These are phyloP conservation scores for Conticribra weissflogii DNA, from an alignment of 108 stramenopile genomes.

Conservation along the genomic window DNA sequence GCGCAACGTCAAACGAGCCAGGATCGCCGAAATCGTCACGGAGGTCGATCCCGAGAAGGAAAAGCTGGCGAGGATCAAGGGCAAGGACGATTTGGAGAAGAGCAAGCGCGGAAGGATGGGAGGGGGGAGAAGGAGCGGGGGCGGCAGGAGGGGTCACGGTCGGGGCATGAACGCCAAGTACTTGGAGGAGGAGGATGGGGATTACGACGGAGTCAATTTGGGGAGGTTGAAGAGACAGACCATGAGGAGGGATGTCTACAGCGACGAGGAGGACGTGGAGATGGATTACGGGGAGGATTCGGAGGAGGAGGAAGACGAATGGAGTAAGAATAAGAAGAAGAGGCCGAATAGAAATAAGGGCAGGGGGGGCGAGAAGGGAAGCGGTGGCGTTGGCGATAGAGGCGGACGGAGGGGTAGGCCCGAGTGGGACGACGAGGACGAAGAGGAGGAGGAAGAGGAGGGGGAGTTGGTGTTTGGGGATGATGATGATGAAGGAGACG, in stretches of 20 bases:
- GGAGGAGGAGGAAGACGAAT: constrained; percentile 68
- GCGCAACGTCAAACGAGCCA: constrained; percentile 71
- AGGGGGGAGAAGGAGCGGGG: constrained; percentile 15
- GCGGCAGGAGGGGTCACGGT: constrained; percentile 22
- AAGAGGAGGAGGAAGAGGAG: constrained; percentile 60
- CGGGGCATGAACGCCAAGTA: constrained; percentile 76
- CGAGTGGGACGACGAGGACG: constrained; percentile 18
- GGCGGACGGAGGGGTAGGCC: constrained; percentile 23
- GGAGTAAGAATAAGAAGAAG: constrained; percentile 51
- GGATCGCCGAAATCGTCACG: constrained; percentile 80
- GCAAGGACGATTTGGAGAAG: constrained; percentile 77
- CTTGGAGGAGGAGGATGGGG: constrained; percentile 81
- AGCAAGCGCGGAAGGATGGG: constrained; percentile 42
- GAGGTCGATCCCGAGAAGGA: constrained; percentile 84
- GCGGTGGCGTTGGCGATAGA: background rate
- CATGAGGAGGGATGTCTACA: constrained; percentile 43
- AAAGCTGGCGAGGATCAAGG: constrained; percentile 68
- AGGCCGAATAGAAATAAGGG: constrained; percentile 15
- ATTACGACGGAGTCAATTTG: constrained; percentile 79
- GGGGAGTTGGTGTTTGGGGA: constrained; percentile 59
- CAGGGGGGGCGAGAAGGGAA: constrained; percentile 17
- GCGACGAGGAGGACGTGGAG: constrained; percentile 57
- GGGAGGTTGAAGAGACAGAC: constrained; percentile 55
- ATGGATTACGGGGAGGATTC: constrained; percentile 72
- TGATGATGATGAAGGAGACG: constrained; percentile 61